phyloP scores from a whole-genome alignment of 176 grass and related monocot species.

The Oryza officinalis region DNA sequence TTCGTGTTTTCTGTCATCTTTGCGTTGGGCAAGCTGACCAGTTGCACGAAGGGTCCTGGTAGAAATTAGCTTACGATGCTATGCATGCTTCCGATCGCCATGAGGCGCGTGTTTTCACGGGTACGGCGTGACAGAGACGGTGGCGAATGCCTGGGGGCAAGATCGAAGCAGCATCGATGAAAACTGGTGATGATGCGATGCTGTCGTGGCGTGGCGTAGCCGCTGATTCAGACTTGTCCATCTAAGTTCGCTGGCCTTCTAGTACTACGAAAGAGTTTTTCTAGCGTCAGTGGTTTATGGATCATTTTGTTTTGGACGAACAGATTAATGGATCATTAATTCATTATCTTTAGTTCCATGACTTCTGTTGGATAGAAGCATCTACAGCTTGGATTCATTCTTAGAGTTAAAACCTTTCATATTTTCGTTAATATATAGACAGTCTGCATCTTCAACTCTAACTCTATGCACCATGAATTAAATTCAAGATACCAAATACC shows the following conservation, averaged over 20 bases:
- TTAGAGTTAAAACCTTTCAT: background rate
- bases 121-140: background rate
- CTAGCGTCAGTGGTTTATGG: background rate
- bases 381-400: background rate
- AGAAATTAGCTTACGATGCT: background rate
- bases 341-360: conserved; percentile 1
- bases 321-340: background rate
- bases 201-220: conserved; percentile 9
- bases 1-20: background rate
- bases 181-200: background rate
- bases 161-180: conserved; percentile 9
- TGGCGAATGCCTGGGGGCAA: background rate
- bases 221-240: background rate
- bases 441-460: conserved; percentile 7
- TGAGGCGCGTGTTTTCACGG: background rate
- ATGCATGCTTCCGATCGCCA: conserved; percentile 30
- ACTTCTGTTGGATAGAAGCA: background rate
- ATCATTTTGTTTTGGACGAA: no score
- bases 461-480: conserved; percentile 7
- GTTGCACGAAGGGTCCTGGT: background rate
- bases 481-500: background rate
- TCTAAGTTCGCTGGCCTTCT: conserved; percentile 8
- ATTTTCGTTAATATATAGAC: background rate
- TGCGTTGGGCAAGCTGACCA: conserved; percentile 10
- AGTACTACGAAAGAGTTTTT: background rate